phyloP scores from a whole-genome alignment of 1,284 basidiomycete species.

The Trichosporon asahii region DNA sequence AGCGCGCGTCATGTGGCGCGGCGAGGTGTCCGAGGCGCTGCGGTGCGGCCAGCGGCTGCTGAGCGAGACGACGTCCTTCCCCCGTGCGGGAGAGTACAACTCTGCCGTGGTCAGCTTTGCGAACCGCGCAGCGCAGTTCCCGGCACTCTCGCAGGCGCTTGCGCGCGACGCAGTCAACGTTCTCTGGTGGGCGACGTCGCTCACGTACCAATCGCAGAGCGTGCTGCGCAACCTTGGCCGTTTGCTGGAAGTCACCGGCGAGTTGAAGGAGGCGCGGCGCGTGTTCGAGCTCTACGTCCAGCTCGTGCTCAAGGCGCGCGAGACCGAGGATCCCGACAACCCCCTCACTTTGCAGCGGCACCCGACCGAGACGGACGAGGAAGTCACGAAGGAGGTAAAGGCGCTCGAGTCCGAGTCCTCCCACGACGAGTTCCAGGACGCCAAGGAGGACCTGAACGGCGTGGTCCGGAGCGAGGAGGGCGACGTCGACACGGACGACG shows the following conservation, averaged over 20 bases:
- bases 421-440: constrained; percentile 22
- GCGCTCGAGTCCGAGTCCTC: constrained; percentile 25
- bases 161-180: constrained; percentile 55
- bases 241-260: constrained; percentile 64
- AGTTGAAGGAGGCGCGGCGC: constrained; percentile 65
- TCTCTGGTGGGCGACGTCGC: constrained; percentile 83
- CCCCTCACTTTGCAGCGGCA: constrained; percentile 47
- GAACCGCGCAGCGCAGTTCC: constrained; percentile 73
- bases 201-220: constrained; percentile 85
- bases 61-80: constrained; percentile 68
- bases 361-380: constrained; percentile 26
- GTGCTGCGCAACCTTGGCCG: constrained; percentile 77
- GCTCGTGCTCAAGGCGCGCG: constrained; percentile 71
- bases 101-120: constrained; percentile 75
- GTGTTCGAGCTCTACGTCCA: constrained; percentile 78
- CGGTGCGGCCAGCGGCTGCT: constrained; percentile 67
- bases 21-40: constrained; percentile 63
- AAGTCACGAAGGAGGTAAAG: constrained; percentile 22
- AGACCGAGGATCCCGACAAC: constrained; percentile 57
- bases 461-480: background rate
- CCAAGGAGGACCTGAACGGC: constrained; percentile 35
- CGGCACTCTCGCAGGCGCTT: constrained; percentile 58
- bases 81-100: constrained; percentile 78
- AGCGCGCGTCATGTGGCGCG: constrained; percentile 61
- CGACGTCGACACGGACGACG: constrained; percentile 58